Evolutionary conservation across 768 basidiomycete genomes (phyloP).

Genomic region (Hydnomerulius pinastri): DNA sequence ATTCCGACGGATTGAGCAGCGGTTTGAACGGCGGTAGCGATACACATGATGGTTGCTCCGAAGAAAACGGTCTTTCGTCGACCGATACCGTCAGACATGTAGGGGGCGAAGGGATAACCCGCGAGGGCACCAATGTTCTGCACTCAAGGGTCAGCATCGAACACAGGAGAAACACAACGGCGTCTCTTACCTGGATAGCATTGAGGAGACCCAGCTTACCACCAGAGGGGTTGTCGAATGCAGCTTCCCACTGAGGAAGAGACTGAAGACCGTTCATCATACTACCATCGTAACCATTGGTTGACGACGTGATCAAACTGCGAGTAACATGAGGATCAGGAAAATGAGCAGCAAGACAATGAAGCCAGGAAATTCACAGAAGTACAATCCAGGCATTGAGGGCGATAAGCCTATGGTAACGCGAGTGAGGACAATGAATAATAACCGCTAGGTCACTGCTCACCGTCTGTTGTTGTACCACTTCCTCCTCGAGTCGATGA

Average conservation of each 20-base stretch:
- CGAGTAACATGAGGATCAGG: not conserved
- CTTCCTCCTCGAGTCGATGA: conserved; percentile 64
- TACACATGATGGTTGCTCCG: conserved; percentile 70
- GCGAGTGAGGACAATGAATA: not conserved
- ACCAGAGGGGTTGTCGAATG: conserved; percentile 60
- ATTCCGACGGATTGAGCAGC: conserved; percentile 71
- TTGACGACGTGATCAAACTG: conserved; percentile 74
- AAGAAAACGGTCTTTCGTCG: conserved; percentile 66
- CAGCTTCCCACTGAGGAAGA: conserved; percentile 59
- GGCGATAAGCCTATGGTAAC: conserved; percentile 47
- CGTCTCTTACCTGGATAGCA: conserved; percentile 61
- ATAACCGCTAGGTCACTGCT: conserved; percentile 4
- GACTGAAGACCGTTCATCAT: conserved; percentile 84
- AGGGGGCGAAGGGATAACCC: conserved; percentile 70
- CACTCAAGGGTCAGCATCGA: not conserved
- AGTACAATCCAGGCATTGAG: conserved; percentile 74
- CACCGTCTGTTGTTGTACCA: conserved; percentile 81
- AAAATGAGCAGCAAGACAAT: not conserved
- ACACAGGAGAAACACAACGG: not conserved
- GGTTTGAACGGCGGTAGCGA: conserved; percentile 68
- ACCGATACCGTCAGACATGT: conserved; percentile 71
- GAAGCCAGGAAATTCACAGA: conserved; percentile 42
- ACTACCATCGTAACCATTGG: conserved; percentile 75
- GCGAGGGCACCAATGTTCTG: conserved; percentile 72
- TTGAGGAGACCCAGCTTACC: conserved; percentile 67